Evolutionary conservation across 805 yeast species (phyloP).

Genomic region (Limtongia smithiae): DNA sequence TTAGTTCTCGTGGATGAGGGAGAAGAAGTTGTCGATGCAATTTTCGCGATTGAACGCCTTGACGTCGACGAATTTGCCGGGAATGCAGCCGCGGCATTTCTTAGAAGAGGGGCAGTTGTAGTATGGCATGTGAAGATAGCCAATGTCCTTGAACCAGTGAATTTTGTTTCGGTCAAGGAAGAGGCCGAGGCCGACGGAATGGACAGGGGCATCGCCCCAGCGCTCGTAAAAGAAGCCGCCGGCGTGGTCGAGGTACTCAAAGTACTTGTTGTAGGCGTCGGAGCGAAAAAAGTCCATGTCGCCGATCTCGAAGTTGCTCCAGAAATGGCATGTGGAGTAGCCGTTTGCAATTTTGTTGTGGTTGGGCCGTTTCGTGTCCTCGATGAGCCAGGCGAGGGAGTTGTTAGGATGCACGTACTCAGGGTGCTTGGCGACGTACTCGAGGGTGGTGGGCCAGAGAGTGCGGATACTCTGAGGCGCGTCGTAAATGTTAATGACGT

Average conservation of each 20-base stretch:
- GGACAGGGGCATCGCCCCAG: slow-evolving; percentile 95
- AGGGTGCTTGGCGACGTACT: slow-evolving; percentile 54
- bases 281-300: slow-evolving; percentile 75
- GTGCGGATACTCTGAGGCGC: slow-evolving; percentile 59
- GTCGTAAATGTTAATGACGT: slow-evolving; percentile 65
- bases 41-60: slow-evolving; percentile 59
- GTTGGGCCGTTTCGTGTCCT: slow-evolving; percentile 51
- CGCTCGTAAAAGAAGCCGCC: slow-evolving; percentile 88
- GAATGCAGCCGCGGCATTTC: slow-evolving; percentile 49
- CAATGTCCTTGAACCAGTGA: slow-evolving; percentile 87
- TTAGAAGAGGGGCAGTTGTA: slow-evolving; percentile 66
- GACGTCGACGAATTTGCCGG: slow-evolving; percentile 55
- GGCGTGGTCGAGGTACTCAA: slow-evolving; percentile 56
- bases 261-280: slow-evolving; percentile 63
- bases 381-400: slow-evolving; percentile 61
- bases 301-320: slow-evolving; percentile 87
- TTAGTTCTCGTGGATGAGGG: slow-evolving; percentile 30
- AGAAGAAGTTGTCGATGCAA: slow-evolving; percentile 71
- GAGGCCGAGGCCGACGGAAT: slow-evolving; percentile 67
- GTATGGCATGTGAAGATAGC: slow-evolving; percentile 73
- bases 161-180: slow-evolving; percentile 63
- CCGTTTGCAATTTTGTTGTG: slow-evolving; percentile 51
- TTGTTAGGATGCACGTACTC: slow-evolving; percentile 58
- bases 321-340: slow-evolving; percentile 75
- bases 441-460: slow-evolving; percentile 67